Base-by-base conservation (phyloP, 805 yeast species). In the Kuraishia hungarica region DNA sequence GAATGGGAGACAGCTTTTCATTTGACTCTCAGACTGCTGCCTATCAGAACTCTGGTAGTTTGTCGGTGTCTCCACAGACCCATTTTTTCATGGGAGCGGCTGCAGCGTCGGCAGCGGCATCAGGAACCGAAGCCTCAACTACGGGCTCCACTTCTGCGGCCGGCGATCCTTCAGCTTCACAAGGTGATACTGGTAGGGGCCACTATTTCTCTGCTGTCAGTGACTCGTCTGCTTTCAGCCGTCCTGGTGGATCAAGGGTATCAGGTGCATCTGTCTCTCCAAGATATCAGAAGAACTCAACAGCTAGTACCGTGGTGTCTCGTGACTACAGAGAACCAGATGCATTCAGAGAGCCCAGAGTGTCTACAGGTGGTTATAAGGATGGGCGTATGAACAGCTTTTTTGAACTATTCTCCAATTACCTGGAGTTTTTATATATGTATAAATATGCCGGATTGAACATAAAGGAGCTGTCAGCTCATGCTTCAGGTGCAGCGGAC, bases 321-420 rank as follows among this genome's bases (percentile, higher is more conserved):
- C 43, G 17, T 10, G 43, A 35, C 43, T 35, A 35, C n/a, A 35
- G 43, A 35, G 43, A 35, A 15, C 43, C 43, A 15, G 43, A 35
- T 15, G 17, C 43, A 35, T 13, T 35, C 17, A 35, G 43, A 35
- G 43, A 35, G 8, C 4, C 43, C 17, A 10, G 43, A 4, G 11
- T 7, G 43, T 35, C 21, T 13, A 46, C 24, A 17, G 39, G 55
- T 20, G 65, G 64, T 3, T 63, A 62, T 50, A 59, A 60, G 22
- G 71, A 69, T 54, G 56, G 61, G 29, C 59, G 71, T 46, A 54
- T 64, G 47, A 64, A 68, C 48, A 59, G 68, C 11, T 56, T 69
- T 28, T 66, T 66, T 55, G 70, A 69, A 53, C 61, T 68, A 51
- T 64, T 60, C 48, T 60, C 71, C 10, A 64, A 64, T 39, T 68